Percentiles rank a stretch among this genome's conserved stretches.
Conservation (phyloP, 495 filamentous ascomycete species). For the Xylaria palmicola region DNA sequence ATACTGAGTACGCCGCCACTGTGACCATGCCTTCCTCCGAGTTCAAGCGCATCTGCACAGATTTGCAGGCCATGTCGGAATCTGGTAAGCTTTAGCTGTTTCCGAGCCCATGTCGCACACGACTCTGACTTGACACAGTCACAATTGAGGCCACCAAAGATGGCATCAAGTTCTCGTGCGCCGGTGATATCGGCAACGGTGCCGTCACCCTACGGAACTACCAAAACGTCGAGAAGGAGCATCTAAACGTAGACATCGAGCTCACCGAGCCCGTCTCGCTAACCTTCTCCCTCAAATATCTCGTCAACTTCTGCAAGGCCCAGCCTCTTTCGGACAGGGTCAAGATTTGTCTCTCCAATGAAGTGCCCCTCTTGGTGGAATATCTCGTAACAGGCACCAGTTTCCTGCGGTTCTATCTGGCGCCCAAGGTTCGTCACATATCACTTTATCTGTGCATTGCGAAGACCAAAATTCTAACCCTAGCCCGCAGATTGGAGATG, state of each 20-base stretch:
- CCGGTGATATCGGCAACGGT: slow-evolving; percentile 93
- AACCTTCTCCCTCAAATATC: slow-evolving; percentile 98
- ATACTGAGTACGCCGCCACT: slow-evolving; percentile 94
- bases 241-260: slow-evolving; percentile 80
- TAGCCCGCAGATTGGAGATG: slow-evolving; percentile 74
- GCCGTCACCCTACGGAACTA: slow-evolving; percentile 88
- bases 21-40: slow-evolving; percentile 85
- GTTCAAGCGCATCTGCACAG: slow-evolving; percentile 92
- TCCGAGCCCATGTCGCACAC: background rate
- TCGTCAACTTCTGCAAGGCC: slow-evolving; percentile 99
- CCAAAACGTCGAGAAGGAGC: slow-evolving; percentile 87
- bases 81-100: slow-evolving; percentile 62
- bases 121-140: slow-evolving; percentile 51
- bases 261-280: slow-evolving; percentile 90
- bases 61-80: slow-evolving; percentile 87
- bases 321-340: slow-evolving; percentile 77
- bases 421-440: slow-evolving; percentile 74
- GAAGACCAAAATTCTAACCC: background rate
- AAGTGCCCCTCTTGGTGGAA: slow-evolving; percentile 94
- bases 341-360: slow-evolving; percentile 88
- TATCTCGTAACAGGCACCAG: slow-evolving; percentile 80
- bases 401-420: slow-evolving; percentile 93
- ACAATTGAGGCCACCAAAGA: slow-evolving; percentile 96
- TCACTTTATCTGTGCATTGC: background rate
- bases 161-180: slow-evolving; percentile 92